A percentile compares a stretch with the other conserved stretches of the same genome.
Conservation (phyloP, 768 basidiomycete species). For the Boletus edulis region DNA sequence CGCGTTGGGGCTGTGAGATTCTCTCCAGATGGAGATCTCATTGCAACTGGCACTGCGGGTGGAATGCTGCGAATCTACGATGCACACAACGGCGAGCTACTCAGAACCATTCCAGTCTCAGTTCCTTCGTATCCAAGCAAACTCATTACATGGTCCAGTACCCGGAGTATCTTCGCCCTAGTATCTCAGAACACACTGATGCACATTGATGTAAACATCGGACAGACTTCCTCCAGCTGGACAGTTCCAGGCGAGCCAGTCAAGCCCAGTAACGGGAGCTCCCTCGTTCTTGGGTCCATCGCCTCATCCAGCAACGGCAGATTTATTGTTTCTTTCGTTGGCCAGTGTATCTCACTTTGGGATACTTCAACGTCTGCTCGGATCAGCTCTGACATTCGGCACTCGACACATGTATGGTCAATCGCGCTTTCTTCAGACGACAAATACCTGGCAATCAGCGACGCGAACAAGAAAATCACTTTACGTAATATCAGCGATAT, state of each 20-base stretch:
- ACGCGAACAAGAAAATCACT: not conserved
- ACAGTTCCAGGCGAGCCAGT: not conserved
- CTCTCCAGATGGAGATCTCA: constrained; percentile 7
- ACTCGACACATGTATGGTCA: not conserved
- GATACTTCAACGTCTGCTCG: constrained; percentile 1
- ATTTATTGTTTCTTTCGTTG: not conserved
- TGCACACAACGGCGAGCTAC: not conserved
- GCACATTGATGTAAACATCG: not conserved
- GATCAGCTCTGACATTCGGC: constrained; percentile 1
- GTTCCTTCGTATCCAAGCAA: not conserved
- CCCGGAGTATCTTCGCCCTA: not conserved
- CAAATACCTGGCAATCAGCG: not conserved
- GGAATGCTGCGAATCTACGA: constrained; percentile 4
- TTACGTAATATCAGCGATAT: not conserved
- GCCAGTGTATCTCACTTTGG: not conserved
- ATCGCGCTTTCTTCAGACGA: constrained; percentile 8
- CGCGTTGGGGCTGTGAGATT: constrained; percentile 1
- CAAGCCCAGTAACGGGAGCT: not conserved
- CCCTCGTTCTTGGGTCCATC: not conserved
- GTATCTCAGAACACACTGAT: not conserved
- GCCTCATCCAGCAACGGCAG: not conserved
- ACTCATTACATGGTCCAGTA: not conserved
- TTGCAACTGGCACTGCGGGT: not conserved
- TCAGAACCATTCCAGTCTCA: not conserved
- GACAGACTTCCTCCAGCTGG: constrained; percentile 1